These are phyloP conservation scores for Pythium utonaiense DNA, from an alignment of 352 stramenopile genomes.

Conservation along the genomic window DNA sequence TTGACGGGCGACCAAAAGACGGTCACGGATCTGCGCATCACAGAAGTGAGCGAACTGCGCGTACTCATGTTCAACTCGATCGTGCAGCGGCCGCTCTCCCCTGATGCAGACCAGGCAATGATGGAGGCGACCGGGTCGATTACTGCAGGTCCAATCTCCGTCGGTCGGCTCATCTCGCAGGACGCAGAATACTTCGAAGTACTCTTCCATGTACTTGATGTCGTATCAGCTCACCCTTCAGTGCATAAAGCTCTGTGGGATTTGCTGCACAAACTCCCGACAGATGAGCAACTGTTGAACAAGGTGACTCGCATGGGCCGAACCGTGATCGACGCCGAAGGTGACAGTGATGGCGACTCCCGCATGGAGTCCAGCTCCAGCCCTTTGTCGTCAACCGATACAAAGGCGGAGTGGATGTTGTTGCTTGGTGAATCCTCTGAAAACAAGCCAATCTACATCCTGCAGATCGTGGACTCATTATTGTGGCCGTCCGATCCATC, in stretches of 20 bases:
- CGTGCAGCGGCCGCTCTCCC: conserved; percentile 44
- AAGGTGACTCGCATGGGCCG: conserved; percentile 55
- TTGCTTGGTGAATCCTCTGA: conserved; percentile 68
- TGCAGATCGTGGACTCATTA: conserved; percentile 85
- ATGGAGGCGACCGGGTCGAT: conserved; percentile 2
- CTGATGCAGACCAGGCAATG: conserved; percentile 18
- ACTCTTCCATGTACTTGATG: conserved; percentile 79
- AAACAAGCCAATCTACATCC: conserved; percentile 81
- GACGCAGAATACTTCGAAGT: conserved; percentile 78
- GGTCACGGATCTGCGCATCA: conserved; percentile 72
- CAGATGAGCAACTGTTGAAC: conserved; percentile 60
- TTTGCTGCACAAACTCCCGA: conserved; percentile 82
- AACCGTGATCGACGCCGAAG: conserved; percentile 17
- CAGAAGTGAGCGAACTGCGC: conserved; percentile 68
- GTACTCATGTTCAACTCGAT: conserved; percentile 82
- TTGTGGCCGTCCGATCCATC: conserved; percentile 64
- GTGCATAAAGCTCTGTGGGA: conserved; percentile 76
- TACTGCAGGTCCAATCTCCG: conserved; percentile 10
- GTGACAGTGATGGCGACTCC: conserved; percentile 41
- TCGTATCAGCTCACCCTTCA: conserved; percentile 40
- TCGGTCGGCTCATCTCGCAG: conserved; percentile 60
- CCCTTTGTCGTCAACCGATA: not conserved
- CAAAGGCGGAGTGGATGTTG: conserved; percentile 54
- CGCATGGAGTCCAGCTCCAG: conserved; percentile 13
- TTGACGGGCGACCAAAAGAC: conserved; percentile 81